A percentile compares a stretch with the other conserved stretches of the same genome.
Conservation (phyloP, 2,329 filamentous ascomycete species). For the Fusarium lyarnte region DNA sequence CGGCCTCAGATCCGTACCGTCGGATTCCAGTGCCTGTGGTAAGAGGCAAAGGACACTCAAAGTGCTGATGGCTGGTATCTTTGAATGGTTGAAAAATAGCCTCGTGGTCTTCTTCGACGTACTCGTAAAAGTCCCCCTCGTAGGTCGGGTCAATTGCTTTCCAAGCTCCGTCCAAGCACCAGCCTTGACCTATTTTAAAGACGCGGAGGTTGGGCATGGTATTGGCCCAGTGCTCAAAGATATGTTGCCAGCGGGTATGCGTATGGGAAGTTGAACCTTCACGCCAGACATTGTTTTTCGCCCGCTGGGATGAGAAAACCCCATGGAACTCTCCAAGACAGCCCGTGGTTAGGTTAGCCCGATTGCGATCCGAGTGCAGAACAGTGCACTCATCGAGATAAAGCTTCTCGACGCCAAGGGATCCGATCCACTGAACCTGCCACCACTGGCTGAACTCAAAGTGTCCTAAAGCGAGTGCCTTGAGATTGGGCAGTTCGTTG, state of each 20-base stretch:
- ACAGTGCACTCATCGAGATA: conserved; percentile 55
- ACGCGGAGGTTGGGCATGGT: not conserved
- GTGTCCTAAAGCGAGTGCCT: conserved; percentile 50
- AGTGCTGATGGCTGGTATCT: not conserved
- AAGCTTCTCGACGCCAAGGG: conserved; percentile 49
- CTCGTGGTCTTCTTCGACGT: not conserved
- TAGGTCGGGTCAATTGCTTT: not conserved
- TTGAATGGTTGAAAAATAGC: not conserved
- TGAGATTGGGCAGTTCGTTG: conserved; percentile 48
- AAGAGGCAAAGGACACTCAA: not conserved
- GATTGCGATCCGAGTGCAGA: conserved; percentile 6
- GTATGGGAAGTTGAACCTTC: not conserved
- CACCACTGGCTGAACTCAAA: conserved; percentile 55
- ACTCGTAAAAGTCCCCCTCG: not conserved
- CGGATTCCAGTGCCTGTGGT: not conserved
- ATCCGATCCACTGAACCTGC: conserved; percentile 57
- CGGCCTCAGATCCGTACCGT: not conserved
- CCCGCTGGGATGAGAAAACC: not conserved
- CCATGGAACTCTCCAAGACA: not conserved
- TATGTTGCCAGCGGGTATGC: not conserved
- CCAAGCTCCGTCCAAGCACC: not conserved
- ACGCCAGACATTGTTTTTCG: rapidly evolving
- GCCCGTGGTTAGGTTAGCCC: not conserved
- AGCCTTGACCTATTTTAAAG: conserved; percentile 4
- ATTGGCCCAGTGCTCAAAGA: conserved; percentile 7